Evolutionary conservation across 2,329 filamentous ascomycete species (phyloP), one percentile per base, ranked within the genome.

Genomic region (Fusarium guadeloupense): DNA sequence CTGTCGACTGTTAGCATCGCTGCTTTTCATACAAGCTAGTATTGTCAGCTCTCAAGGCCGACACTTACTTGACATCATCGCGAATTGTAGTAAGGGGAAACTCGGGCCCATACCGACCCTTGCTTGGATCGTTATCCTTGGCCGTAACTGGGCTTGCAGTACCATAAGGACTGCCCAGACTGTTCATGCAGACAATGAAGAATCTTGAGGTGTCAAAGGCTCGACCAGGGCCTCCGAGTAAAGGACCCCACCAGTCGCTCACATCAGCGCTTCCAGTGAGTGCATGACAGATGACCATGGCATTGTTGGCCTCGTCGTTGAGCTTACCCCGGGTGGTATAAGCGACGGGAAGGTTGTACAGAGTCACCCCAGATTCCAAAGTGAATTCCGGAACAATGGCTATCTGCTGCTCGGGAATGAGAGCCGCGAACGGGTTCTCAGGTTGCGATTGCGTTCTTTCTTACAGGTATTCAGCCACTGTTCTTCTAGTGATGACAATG

Each of bases 11-110:
- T 69, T 61, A 74, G 66, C 39, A 43, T 34, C 13, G 26, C 9
- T 35, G 3, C 3, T 48, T 31, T 10, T 26, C 17, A 3, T 6
- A 26, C 23, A 30, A 23, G 13, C 10, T 25, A 13, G 16, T 9
- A n/a, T 9, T 25, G 25, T 9, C 28, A 17, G 7, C 13, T n/a
- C 10, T 14, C 10, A 2, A 9, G n/a, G 4, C n/a, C 8, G 12
- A n/a, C 9, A 62, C 68, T 79, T 78, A 95, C 91, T 91, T 93
- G 47, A 98, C 94, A 78, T 99, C 95, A 74, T 99, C 95, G 65
- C 94, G 84, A 62, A 99, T 92, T 0, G 95, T 98, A 1, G 95
- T 97, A 62, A 99, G 79, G 40, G 95, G 95, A 68, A 99, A 99
- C 72, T 99, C 95, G 2, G 95, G 95, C 0, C 95, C 95, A 72